A percentile compares a stretch with the other conserved stretches of the same genome.
Conservation (phyloP, 805 yeast genomes). For the Hanseniaspora meyeri region DNA sequence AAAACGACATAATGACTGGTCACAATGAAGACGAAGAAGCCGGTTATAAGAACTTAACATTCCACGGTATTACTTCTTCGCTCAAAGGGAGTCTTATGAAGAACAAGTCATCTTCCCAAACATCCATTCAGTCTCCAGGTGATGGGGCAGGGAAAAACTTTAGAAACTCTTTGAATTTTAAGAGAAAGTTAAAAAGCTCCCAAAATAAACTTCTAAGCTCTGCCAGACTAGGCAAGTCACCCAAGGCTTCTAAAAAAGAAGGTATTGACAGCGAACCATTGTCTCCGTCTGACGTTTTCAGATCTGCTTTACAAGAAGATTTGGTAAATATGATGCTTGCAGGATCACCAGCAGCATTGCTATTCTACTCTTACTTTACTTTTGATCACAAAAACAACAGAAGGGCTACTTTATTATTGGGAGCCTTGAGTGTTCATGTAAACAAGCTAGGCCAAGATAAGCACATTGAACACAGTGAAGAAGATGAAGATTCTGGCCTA, state of each 20-base stretch:
- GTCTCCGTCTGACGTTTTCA: background rate
- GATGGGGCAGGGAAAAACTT: background rate
- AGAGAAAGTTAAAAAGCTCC: background rate
- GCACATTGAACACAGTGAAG: constrained; percentile 30
- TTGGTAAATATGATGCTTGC: constrained; percentile 43
- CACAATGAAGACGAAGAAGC: constrained; percentile 22
- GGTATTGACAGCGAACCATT: background rate
- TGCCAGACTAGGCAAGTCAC: background rate
- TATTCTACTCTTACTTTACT: constrained; percentile 61
- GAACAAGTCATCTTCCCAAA: background rate
- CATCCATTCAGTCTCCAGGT: background rate
- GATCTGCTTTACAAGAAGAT: constrained; percentile 19
- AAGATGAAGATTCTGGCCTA: constrained; percentile 12
- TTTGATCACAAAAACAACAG: constrained; percentile 64
- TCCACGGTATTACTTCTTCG: constrained; percentile 26
- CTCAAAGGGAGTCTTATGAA: constrained; percentile 11
- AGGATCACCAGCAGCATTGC: constrained; percentile 62
- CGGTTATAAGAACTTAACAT: constrained; percentile 22
- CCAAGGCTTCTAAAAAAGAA: background rate
- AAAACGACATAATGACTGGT: constrained; percentile 6
- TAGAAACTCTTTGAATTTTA: background rate
- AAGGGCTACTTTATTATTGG: constrained; percentile 71
- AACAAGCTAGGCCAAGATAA: constrained; percentile 35
- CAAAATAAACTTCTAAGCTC: background rate
- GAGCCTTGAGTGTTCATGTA: constrained; percentile 57